phyloP scores from a whole-genome alignment of 106 monocot genomes.

The Dioscorea alata region DNA sequence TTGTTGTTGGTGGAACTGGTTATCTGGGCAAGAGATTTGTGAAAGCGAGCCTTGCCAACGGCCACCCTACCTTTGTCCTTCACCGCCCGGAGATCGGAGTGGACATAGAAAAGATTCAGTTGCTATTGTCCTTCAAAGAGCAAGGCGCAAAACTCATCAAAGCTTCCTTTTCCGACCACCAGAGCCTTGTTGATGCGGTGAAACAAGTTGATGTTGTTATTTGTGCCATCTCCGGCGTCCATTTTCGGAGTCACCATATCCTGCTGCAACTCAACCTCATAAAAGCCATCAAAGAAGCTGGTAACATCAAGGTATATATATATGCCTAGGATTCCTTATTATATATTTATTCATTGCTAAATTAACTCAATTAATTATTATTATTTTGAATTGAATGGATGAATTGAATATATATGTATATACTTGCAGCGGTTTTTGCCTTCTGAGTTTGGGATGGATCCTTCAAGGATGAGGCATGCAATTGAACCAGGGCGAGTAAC shows the following conservation, averaged over 20 bases:
- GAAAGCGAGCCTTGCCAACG: conserved; percentile 38
- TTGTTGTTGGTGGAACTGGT: conserved; percentile 58
- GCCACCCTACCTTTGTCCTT: conserved; percentile 43
- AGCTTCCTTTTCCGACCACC: conserved; percentile 47
- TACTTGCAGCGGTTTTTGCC: conserved; percentile 43
- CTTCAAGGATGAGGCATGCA: conserved; percentile 47
- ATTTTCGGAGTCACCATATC: conserved; percentile 48
- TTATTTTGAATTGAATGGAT: no score
- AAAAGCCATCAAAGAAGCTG: conserved; percentile 56
- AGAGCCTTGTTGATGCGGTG: conserved; percentile 51
- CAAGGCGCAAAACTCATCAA: conserved; percentile 40
- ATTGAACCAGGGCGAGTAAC: conserved; percentile 31
- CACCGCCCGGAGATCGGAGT: conserved; percentile 37
- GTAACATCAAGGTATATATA: conserved; percentile 43
- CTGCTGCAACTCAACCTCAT: conserved; percentile 69
- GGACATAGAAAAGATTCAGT: conserved; percentile 58
- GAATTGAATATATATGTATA: neutral
- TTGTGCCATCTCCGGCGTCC: conserved; percentile 57
- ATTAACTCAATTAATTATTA: no score
- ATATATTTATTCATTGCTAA: no score
- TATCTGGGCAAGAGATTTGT: conserved; percentile 53
- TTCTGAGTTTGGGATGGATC: conserved; percentile 62
- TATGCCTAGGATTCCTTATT: neutral
- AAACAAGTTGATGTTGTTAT: conserved; percentile 46
- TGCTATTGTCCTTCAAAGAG: conserved; percentile 43